Conservation (phyloP, 2,329 filamentous ascomycete species). For the Aureobasidium uvarum region DNA sequence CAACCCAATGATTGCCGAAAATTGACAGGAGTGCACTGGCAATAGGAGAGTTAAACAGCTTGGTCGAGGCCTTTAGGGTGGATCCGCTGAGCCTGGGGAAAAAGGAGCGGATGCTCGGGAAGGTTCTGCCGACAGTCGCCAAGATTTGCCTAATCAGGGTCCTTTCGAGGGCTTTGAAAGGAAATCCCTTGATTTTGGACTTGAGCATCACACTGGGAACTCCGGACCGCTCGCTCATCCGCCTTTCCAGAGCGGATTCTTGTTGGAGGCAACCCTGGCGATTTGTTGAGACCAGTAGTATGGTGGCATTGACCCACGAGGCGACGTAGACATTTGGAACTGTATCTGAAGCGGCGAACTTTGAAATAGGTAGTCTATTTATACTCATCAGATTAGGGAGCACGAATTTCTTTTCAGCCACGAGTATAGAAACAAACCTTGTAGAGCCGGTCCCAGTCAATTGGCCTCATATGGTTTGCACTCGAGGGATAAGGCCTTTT, state of each 20-base stretch:
- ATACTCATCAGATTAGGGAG: slow-evolving; percentile 7
- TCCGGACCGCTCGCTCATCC: not conserved
- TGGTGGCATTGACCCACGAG: not conserved
- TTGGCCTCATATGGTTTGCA: not conserved
- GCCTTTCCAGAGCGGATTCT: not conserved
- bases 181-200: not conserved
- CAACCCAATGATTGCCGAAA: slow-evolving; percentile 8
- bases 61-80: slow-evolving; percentile 13
- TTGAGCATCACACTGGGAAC: not conserved
- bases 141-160: slow-evolving; percentile 8
- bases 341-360: not conserved
- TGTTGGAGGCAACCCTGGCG: not conserved
- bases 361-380: slow-evolving; percentile 7
- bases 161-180: not conserved
- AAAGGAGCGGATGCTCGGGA: slow-evolving; percentile 18
- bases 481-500: not conserved
- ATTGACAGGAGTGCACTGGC: slow-evolving; percentile 6
- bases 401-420: slow-evolving; percentile 14
- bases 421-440: not conserved
- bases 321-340: not conserved
- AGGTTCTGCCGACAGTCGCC: slow-evolving; percentile 15
- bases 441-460: not conserved
- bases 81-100: not conserved
- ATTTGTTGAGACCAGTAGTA: not conserved
- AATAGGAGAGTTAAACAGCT: slow-evolving; percentile 2